Conservation (phyloP, 768 basidiomycete genomes). For the Chalciporus piperatus region DNA sequence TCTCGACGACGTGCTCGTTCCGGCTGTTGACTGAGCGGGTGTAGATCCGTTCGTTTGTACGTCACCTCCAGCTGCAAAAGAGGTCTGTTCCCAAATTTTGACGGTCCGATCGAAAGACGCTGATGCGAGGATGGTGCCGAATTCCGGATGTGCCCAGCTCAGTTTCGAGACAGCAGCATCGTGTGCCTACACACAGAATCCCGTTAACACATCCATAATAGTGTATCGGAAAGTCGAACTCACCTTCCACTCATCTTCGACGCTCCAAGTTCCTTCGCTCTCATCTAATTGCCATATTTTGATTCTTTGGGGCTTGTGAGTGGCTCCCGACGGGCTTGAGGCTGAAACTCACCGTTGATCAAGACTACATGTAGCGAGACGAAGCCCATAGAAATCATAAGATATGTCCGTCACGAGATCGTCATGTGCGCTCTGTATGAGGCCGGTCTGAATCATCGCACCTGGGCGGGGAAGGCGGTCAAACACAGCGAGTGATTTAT, state of each 20-base stretch:
- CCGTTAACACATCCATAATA: neutral
- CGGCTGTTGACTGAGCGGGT: constrained; percentile 8
- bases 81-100: constrained; percentile 84
- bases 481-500: neutral
- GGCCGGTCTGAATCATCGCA: constrained; percentile 72
- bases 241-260: constrained; percentile 92
- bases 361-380: constrained; percentile 75
- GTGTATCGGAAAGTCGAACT: neutral
- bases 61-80: constrained; percentile 28
- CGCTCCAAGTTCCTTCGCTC: constrained; percentile 65
- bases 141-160: constrained; percentile 91
- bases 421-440: constrained; percentile 74
- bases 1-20: constrained; percentile 37
- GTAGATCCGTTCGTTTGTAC: constrained; percentile 24
- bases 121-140: constrained; percentile 83
- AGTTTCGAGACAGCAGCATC: constrained; percentile 84
- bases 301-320: constrained; percentile 44
- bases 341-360: constrained; percentile 64
- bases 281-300: constrained; percentile 86
- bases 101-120: constrained; percentile 89
- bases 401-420: constrained; percentile 84
- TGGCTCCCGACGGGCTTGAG: neutral
- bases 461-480: neutral
- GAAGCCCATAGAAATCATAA: constrained; percentile 88
- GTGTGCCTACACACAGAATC: constrained; percentile 69